These are phyloP conservation scores for Crucihimalaya himalaica DNA, from an alignment of 345 rosid genomes.

Conservation along the genomic window DNA sequence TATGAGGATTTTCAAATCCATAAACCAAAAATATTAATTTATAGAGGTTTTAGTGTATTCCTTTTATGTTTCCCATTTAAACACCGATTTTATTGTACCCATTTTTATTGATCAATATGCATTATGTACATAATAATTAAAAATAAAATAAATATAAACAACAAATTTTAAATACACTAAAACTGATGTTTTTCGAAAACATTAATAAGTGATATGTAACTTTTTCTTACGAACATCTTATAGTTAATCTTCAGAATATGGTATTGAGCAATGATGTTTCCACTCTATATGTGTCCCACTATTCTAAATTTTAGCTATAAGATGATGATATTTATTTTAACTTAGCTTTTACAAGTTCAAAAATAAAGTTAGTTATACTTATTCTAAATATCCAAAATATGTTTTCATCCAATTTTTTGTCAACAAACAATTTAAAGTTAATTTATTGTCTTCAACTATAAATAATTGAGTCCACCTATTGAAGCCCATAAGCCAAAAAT, in stretches of 20 bases:
- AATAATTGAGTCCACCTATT: neutral
- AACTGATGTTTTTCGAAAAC: neutral
- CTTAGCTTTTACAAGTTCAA: neutral
- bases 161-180: too few species aligned
- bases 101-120: neutral
- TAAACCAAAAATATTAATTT: too few species aligned
- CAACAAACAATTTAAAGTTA: neutral
- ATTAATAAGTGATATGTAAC: neutral
- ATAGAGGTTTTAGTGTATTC: too few species aligned
- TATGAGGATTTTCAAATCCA: too few species aligned
- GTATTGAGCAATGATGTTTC: neutral
- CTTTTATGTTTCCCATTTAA: neutral
- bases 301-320: neutral
- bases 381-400: neutral
- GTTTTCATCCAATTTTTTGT: neutral
- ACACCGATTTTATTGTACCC: neutral
- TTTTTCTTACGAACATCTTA: neutral
- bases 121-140: neutral
- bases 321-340: neutral
- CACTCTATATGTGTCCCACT: neutral
- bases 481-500: neutral
- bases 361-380: neutral
- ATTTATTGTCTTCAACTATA: neutral
- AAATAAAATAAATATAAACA: neutral
- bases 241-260: neutral